Evolutionary conservation across 345 rosid genomes (phyloP).

Genomic region (Carallia brachiata): DNA sequence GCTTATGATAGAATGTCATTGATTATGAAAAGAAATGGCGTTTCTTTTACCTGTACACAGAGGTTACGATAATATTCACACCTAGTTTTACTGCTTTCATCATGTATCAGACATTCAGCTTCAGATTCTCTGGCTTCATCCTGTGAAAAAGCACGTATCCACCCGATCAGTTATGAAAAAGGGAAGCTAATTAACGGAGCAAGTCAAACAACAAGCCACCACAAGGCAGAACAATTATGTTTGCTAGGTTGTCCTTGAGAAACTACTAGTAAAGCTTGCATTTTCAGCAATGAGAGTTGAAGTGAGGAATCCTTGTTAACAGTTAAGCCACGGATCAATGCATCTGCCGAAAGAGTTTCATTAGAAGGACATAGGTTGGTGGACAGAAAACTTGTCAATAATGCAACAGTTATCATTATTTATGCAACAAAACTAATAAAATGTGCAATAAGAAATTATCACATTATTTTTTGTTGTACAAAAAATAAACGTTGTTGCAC

Average conservation of each 20-base stretch:
- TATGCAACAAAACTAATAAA: too few species aligned
- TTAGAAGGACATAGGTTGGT: too few species aligned
- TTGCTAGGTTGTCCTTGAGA: neutral
- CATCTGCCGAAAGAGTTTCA: too few species aligned
- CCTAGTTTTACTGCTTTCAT: constrained; percentile 16
- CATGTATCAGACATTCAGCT: constrained; percentile 4
- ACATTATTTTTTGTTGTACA: too few species aligned
- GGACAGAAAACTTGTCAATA: too few species aligned
- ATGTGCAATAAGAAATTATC: too few species aligned
- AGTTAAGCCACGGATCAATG: too few species aligned
- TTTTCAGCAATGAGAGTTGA: neutral
- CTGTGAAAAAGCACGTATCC: constrained; percentile 14
- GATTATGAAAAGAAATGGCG: neutral
- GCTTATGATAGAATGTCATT: neutral
- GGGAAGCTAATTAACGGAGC: neutral
- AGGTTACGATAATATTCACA: constrained; percentile 28
- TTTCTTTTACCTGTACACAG: constrained; percentile 27
- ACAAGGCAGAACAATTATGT: neutral
- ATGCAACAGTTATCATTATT: too few species aligned
- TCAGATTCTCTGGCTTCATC: neutral
- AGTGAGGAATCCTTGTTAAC: neutral
- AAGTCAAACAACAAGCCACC: neutral
- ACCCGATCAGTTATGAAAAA: neutral
- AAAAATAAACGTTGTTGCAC: too few species aligned
- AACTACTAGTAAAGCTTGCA: neutral